phyloP scores from a whole-genome alignment of 495 filamentous ascomycete species.

The Bacidia rubella region DNA sequence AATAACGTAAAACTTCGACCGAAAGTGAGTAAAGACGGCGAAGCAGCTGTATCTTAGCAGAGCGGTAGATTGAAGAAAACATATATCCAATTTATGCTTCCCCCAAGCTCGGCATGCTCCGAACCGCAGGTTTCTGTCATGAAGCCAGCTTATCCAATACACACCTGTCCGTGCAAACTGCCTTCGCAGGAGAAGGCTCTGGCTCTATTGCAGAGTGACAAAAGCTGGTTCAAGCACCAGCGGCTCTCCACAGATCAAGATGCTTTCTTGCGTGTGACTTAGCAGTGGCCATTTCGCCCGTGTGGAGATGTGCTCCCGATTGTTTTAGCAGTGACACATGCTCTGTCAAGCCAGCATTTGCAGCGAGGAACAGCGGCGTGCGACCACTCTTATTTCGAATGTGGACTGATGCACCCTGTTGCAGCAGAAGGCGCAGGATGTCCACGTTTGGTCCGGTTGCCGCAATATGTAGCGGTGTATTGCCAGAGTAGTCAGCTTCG shows the following conservation, averaged over 20 bases:
- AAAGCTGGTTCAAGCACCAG: conserved; percentile 25
- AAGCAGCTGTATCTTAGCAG: too few relatives aligned
- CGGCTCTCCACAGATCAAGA: conserved; percentile 33
- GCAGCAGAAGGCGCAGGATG: conserved; percentile 60
- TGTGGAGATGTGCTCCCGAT: conserved; percentile 59
- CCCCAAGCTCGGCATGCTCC: too few relatives aligned
- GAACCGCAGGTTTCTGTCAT: too few relatives aligned
- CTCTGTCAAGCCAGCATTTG: conserved; percentile 44
- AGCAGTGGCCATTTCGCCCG: conserved; percentile 42
- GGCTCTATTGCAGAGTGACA: too few relatives aligned
- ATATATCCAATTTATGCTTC: too few relatives aligned
- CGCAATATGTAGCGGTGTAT: conserved; percentile 71
- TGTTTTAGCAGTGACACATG: conserved; percentile 52
- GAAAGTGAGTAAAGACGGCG: too few relatives aligned
- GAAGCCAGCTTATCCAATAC: too few relatives aligned
- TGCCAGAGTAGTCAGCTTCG: conserved; percentile 73
- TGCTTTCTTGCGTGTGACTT: conserved; percentile 32
- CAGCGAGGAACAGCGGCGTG: conserved; percentile 71
- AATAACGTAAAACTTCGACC: too few relatives aligned
- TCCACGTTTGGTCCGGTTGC: conserved; percentile 43
- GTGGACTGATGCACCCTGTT: conserved; percentile 74
- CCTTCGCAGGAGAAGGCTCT: too few relatives aligned
- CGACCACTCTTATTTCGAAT: conserved; percentile 65
- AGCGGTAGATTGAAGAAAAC: too few relatives aligned
- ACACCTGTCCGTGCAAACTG: too few relatives aligned